These are phyloP conservation scores for Elsinoe australis DNA, from an alignment of 2,329 filamentous ascomycete species.

Conservation along the genomic window DNA sequence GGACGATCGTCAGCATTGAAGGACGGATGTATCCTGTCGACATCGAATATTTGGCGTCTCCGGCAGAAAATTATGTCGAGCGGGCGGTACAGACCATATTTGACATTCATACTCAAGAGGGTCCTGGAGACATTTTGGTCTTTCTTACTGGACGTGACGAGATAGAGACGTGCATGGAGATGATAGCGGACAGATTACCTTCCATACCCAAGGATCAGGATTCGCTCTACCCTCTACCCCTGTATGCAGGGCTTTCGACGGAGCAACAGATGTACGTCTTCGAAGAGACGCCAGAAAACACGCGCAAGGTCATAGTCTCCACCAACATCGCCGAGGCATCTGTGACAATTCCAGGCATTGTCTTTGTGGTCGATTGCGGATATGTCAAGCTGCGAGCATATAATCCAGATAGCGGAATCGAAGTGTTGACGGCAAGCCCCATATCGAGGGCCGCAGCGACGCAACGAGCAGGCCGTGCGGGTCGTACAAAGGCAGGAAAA, in stretches of 20 bases:
- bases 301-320: constrained; percentile 81
- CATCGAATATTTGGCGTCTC: constrained; percentile 67
- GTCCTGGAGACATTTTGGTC: constrained; percentile 77
- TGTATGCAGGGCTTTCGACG: constrained; percentile 81
- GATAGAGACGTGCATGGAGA: constrained; percentile 74
- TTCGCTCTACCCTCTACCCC: constrained; percentile 62
- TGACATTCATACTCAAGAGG: constrained; percentile 75
- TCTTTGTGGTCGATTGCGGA: constrained; percentile 83
- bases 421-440: constrained; percentile 71
- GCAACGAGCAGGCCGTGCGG: constrained; percentile 82
- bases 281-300: constrained; percentile 70
- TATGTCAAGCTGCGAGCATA: constrained; percentile 87
- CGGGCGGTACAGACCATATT: constrained; percentile 74
- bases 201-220: constrained; percentile 54
- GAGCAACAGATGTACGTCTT: constrained; percentile 96
- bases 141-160: constrained; percentile 92
- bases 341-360: constrained; percentile 85
- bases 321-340: constrained; percentile 97
- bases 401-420: constrained; percentile 76
- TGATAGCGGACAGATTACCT: constrained; percentile 63
- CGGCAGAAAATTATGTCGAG: constrained; percentile 80
- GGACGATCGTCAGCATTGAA: constrained; percentile 73
- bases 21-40: constrained; percentile 86
- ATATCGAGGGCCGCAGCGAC: constrained; percentile 89
- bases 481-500: constrained; percentile 82